Conservation (phyloP, 2,329 filamentous ascomycete genomes). For the Monosporascus sp. region DNA sequence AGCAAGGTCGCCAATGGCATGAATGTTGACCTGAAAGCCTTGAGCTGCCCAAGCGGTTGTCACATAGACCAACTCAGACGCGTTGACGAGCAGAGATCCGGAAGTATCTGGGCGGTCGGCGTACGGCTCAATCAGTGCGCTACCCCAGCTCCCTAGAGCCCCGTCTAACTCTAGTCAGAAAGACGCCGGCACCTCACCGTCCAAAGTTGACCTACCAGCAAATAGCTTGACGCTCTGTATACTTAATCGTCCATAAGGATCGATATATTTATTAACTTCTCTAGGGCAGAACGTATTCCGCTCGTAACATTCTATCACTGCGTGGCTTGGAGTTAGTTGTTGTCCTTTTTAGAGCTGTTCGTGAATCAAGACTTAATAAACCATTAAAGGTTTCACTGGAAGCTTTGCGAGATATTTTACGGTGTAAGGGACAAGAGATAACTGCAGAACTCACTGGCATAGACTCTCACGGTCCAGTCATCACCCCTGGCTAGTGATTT, state of each 20-base stretch:
- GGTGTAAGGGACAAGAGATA: neutral
- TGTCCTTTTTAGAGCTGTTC: neutral
- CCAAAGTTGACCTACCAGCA: conserved; percentile 41
- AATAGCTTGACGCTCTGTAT: conserved; percentile 65
- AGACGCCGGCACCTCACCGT: neutral
- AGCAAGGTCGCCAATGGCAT: conserved; percentile 66
- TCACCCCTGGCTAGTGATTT: conserved; percentile 43
- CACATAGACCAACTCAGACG: conserved; percentile 49
- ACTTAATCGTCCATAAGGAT: conserved; percentile 44
- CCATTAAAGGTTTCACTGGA: neutral
- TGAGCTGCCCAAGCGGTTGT: conserved; percentile 53
- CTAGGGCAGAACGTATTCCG: conserved; percentile 60
- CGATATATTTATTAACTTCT: conserved; percentile 38
- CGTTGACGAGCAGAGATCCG: conserved; percentile 63
- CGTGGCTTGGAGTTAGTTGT: neutral
- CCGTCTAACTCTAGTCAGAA: conserved; percentile 46
- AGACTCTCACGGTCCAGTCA: conserved; percentile 58
- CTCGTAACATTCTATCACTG: conserved; percentile 57
- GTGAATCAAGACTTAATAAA: too few relatives aligned
- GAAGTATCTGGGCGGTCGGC: conserved; percentile 55
- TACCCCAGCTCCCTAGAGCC: conserved; percentile 66
- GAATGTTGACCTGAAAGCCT: conserved; percentile 66
- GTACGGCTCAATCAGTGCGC: conserved; percentile 67
- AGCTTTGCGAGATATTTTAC: neutral
- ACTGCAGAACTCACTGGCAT: conserved; percentile 39